Base-by-base conservation (phyloP, 345 rosid genomes). In the Pugionium cornutum region DNA sequence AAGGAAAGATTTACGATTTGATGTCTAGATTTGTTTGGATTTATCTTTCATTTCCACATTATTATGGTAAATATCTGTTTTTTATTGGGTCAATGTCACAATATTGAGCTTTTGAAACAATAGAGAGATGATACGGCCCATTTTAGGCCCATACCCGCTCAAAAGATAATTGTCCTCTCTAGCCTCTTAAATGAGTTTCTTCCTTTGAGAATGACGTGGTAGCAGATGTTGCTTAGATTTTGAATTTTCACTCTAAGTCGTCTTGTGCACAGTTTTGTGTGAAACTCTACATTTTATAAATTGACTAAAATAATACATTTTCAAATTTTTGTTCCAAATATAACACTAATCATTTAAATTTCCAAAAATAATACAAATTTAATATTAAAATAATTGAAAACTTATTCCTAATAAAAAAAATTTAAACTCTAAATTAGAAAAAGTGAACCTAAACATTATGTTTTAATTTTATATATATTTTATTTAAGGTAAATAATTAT, bases 21-120 rank as follows among this genome's bases (percentile, higher is more conserved):
- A 65, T 65, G 54, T 58, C n/a, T 51, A 58, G 72, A 58, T 73
- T 73, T 73, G 66, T 58, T 73, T 73, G 7, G 30, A 28, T 58
- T 58, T 58, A 11, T 52, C 50, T 18, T 52, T 66, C 49, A n/a
- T 42, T 58, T 58, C 66, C 30, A 58, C 42, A 30, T 34, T 64
- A 32, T 41, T 72, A 64, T 72, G 41, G 30, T 43, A 33, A 40
- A 34, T 4, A 9, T 26, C 18, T 31, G n/a, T 8, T 33, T 58
- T 25, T 50, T 37, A 36, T 66, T 33, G 63, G 10, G 31, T 58
- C 28, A 30, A 39, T 29, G 40, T 58, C n/a, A 56, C 48, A 47
- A 47, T 25, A 39, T 4, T 53, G 42, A 59, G 4, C 8, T 56
- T 37, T 36, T 7, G 7, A 2, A n/a, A 30, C 55, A 51, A 26